Percentiles rank a stretch among this genome's conserved stretches.
Conservation (phyloP, 2,329 filamentous ascomycete species). For the Pseudogymnoascus sp. region DNA sequence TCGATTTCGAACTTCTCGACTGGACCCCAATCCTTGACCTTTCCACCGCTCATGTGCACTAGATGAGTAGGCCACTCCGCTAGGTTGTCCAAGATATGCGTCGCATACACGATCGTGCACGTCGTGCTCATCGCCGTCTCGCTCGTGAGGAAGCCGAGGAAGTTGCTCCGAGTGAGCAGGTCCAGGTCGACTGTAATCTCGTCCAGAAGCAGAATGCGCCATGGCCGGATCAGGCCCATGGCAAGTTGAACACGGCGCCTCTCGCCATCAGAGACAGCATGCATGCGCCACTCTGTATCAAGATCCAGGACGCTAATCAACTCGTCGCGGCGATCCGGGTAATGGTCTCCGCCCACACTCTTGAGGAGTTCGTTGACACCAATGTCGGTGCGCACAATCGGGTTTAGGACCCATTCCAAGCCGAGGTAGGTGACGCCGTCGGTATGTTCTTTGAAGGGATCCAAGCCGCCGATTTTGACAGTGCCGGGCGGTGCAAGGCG, state of each 20-base stretch:
- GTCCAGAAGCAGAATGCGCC: conserved; percentile 84
- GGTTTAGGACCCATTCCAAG: conserved; percentile 96
- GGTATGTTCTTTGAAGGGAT: conserved; percentile 84
- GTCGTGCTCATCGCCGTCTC: conserved; percentile 87
- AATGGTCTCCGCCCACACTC: conserved; percentile 80
- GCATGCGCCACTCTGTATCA: conserved; percentile 89
- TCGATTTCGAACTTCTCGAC: conserved; percentile 60
- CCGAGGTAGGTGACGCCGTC: conserved; percentile 97
- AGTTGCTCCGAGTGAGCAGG: conserved; percentile 75
- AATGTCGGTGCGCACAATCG: conserved; percentile 91
- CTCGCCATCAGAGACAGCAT: conserved; percentile 91
- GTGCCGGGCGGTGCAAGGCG: conserved; percentile 73
- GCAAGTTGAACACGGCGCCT: conserved; percentile 85
- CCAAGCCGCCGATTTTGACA: conserved; percentile 72
- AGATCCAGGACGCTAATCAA: conserved; percentile 85
- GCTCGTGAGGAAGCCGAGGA: conserved; percentile 75
- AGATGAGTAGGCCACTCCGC: conserved; percentile 93
- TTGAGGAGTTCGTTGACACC: conserved; percentile 79
- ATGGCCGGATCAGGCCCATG: conserved; percentile 89
- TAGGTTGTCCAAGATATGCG: conserved; percentile 92
- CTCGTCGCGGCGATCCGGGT: conserved; percentile 76
- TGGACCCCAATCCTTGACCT: conserved; percentile 77
- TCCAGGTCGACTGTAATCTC: conserved; percentile 97
- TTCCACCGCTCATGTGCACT: conserved; percentile 89
- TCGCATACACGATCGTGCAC: conserved; percentile 97